Base-by-base conservation (phyloP, 202 grass and related monocot species). In the Carex sylvatica region DNA sequence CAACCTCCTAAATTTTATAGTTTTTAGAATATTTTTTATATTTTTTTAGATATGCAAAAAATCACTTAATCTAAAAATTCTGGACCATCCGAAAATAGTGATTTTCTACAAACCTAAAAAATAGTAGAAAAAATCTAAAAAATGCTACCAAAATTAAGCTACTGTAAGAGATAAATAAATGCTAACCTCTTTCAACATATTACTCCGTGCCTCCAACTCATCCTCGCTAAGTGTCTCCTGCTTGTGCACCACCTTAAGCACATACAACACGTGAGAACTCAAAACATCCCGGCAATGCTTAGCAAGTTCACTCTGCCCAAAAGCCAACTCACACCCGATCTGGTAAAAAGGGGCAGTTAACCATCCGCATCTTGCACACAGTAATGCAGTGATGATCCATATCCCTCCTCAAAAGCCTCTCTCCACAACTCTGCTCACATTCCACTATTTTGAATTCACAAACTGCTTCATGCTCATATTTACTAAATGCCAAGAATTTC, bases 311-410 rank as follows among this genome's bases (percentile, higher is more conserved):
- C 72, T 46, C 59, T 93, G 89, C 55, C 87, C 71, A 30, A 93
- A 93, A 1, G 92, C 53, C 2, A 82, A 90, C 14, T 90, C 65
- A 20, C 88, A 95, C 2, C 84, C 92, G 23, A 91, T 87, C 67
- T 91, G 91, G 0, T 86, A 84, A 87, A 13, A 98, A 98, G 47
- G 92, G 92, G 66, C 95, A 98, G 16, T 95, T 93, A 78, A 98
- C 89, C 52, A 89, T 85, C 89, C 85, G 94, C 89, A 95, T 93
- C n/a, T 84, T 19, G 74, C 95, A 98, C 24, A 93, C 84, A 7
- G 95, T 98, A 22, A 93, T 85, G 1, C 95, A 98, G 49, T 98
- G 95, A 12, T 86, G 87, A 63, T 98, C 92, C 90, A 95, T 98
- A 42, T 98, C 92, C 10, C 84, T 74, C 61, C 95, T 91, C 62